These are phyloP conservation scores for Wallemia hederae DNA, from an alignment of 1,284 basidiomycete genomes.

Conservation along the genomic window DNA sequence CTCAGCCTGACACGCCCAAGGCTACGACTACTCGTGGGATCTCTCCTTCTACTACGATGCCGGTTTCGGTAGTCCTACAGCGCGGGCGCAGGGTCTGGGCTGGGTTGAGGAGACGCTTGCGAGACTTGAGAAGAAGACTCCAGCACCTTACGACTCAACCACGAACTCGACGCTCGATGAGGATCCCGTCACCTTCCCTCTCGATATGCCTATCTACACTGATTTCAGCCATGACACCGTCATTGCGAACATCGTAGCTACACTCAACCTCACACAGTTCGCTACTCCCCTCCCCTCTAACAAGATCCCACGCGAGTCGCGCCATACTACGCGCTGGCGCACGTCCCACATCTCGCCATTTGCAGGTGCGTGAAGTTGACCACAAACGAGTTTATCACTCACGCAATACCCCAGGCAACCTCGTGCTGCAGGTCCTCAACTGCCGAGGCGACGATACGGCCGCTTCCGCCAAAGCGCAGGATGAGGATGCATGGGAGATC, in stretches of 20 bases:
- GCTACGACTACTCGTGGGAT: conserved; percentile 8
- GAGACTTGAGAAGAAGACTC: conserved; percentile 42
- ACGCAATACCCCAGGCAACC: conserved; percentile 3
- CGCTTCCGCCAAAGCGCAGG: not conserved
- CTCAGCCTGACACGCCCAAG: not conserved
- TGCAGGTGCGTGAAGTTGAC: not conserved
- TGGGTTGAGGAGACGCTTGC: conserved; percentile 35
- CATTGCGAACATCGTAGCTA: conserved; percentile 4
- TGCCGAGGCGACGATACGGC: not conserved
- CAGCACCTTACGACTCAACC: conserved; percentile 35
- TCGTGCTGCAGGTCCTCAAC: conserved; percentile 4
- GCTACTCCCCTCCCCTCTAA: conserved; percentile 1
- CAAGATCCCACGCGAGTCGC: conserved; percentile 3
- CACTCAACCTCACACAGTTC: conserved; percentile 5
- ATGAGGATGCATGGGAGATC: not conserved
- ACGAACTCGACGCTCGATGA: conserved; percentile 51
- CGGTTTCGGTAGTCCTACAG: conserved; percentile 47
- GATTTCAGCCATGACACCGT: conserved; percentile 21
- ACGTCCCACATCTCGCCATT: conserved; percentile 6
- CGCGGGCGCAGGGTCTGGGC: conserved; percentile 49
- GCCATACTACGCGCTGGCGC: conserved; percentile 2
- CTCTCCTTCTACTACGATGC: conserved; percentile 32
- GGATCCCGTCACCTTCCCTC: conserved; percentile 40
- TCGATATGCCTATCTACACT: conserved; percentile 49
- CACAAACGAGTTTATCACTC: not conserved